Base-by-base conservation (phyloP, 2,329 filamentous ascomycete genomes). In the Trichoderma aggressivum region DNA sequence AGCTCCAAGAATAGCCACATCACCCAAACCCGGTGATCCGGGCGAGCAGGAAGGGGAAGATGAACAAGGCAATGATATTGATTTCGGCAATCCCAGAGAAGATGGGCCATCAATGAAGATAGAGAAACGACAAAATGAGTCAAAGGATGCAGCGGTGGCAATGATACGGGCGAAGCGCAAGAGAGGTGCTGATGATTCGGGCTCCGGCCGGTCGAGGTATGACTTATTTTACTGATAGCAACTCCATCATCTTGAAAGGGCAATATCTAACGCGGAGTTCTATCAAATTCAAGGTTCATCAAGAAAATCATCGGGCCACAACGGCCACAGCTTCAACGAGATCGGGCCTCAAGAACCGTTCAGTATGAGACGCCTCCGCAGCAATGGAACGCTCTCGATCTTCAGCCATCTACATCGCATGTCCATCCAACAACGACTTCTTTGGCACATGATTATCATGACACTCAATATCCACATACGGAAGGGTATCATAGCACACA, bases 81-180 rank as follows among this genome's bases (percentile, higher is more conserved):
- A 10, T 12, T 16, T 53, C 10, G 16, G n/a, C 53, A 34, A 7
- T n/a, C n/a, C 11, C 7, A 28, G 5, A 18, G 34, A 26, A 11
- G 68, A 26, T 7, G 28, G 60, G 7, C 60, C 36, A 1, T 59
- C 50, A 10, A 11, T 5, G 3, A 30, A 47, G 7, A 34, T 4
- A 36, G 32, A 7, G 18, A 55, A 66, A 14, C 32, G 12, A n/a
- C 30, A 43, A 47, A 16, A n/a, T 21, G 50, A 18, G 1, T 21
- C 4, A n/a, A 50, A 26, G 10, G 24, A 36, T 36, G 30, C 3
- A 21, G 24, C 5, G 16, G 11, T 32, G 68, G 21, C 34, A 3
- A 16, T 26, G 24, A 32, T 24, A 21, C 36, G 58, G 11, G 10
- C 60, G n/a, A 72, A 72, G 43, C 61, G 71, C 14, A 72, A 72